Evolutionary conservation across 2,329 filamentous ascomycete genomes (phyloP).

Genomic region (Botrytis fragariae): DNA sequence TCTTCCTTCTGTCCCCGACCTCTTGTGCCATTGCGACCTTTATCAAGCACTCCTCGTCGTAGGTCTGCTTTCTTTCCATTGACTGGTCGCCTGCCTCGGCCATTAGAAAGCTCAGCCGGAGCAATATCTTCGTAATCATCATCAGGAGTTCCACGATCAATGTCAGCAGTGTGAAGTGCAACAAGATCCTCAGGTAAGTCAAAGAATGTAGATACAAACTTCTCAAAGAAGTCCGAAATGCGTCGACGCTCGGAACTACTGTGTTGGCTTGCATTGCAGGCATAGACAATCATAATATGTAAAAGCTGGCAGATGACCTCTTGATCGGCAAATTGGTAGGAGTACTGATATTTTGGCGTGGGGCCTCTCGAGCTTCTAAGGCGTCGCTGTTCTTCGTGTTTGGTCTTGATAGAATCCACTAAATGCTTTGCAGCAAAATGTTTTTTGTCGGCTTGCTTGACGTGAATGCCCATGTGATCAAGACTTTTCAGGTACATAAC

Average conservation of each 20-base stretch:
- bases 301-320: constrained; percentile 63
- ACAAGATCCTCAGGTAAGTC: constrained; percentile 70
- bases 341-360: constrained; percentile 68
- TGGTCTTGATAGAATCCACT: constrained; percentile 85
- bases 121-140: constrained; percentile 66
- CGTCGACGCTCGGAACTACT: constrained; percentile 71
- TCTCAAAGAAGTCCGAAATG: constrained; percentile 72
- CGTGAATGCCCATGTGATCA: constrained; percentile 91
- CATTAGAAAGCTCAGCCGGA: constrained; percentile 68
- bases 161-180: constrained; percentile 63
- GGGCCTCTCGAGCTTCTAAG: constrained; percentile 62
- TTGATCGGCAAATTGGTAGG: constrained; percentile 70
- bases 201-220: constrained; percentile 74
- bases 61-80: constrained; percentile 76
- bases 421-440: constrained; percentile 87
- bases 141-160: constrained; percentile 68
- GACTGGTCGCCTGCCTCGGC: constrained; percentile 58
- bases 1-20: constrained; percentile 74
- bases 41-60: constrained; percentile 82
- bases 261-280: constrained; percentile 67
- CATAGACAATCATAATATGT: constrained; percentile 62
- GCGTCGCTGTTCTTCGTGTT: constrained; percentile 85
- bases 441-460: constrained; percentile 86
- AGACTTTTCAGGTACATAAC: constrained; percentile 94
- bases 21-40: constrained; percentile 66